Evolutionary conservation across 139 green algal species (phyloP).

Genomic region (Volvox reticuliferus): DNA sequence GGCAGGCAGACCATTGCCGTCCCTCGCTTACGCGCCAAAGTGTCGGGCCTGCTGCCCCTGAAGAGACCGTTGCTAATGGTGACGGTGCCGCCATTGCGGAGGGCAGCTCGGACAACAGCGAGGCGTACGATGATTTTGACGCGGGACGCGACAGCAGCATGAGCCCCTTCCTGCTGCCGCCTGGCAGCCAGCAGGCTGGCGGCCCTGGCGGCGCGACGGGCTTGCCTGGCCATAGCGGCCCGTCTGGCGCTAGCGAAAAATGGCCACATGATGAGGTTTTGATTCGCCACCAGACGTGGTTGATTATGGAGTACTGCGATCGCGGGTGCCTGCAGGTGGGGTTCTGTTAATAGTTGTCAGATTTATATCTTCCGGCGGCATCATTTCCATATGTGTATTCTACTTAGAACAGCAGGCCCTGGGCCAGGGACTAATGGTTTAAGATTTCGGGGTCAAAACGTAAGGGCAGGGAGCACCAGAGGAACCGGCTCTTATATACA

Average conservation of each 20-base stretch:
- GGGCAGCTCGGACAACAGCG: slow-evolving; percentile 6
- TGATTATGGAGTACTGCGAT: slow-evolving; percentile 51
- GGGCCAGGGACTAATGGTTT: too few relatives aligned
- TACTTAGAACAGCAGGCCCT: too few relatives aligned
- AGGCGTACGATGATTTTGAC: slow-evolving; percentile 44
- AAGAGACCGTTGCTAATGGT: not conserved
- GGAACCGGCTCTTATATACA: too few relatives aligned
- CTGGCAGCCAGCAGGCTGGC: not conserved
- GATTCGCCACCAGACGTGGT: slow-evolving; percentile 45
- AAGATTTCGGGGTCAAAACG: too few relatives aligned
- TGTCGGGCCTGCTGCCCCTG: not conserved
- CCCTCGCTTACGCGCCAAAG: not conserved
- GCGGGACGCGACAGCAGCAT: slow-evolving; percentile 23
- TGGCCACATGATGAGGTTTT: not conserved
- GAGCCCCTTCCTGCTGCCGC: slow-evolving; percentile 40
- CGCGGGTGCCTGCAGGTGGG: slow-evolving; percentile 45
- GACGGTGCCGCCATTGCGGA: not conserved
- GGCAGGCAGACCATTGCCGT: not conserved
- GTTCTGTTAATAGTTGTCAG: too few relatives aligned
- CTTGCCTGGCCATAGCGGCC: not conserved
- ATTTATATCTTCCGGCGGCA: too few relatives aligned
- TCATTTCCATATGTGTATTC: too few relatives aligned
- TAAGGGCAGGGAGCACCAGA: too few relatives aligned
- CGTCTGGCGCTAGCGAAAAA: not conserved
- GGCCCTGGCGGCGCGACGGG: not conserved